Base-by-base conservation (phyloP, 176 grass and related monocot species). In the Avena atlantica region DNA sequence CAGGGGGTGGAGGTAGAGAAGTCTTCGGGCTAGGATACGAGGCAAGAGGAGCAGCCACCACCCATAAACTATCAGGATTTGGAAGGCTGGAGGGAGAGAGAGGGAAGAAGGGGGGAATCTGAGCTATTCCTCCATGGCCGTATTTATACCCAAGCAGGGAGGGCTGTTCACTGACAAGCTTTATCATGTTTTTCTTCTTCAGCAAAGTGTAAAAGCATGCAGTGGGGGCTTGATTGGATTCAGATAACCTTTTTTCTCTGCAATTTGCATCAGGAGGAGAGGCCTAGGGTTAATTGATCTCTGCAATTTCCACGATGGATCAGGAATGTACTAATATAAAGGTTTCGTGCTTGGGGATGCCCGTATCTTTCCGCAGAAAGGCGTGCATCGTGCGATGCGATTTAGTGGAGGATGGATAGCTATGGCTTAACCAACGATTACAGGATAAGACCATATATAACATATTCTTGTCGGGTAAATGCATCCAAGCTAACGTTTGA, bases 341-440 rank as follows among this genome's bases (percentile, higher is more conserved):
- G 56, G 72, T 27, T 52, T 65, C 84, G 64, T 87, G 84, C 72
- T 73, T 76, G 40, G 75, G 15, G 40, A 74, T 91, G 76, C 37
- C 76, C 44, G 50, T 69, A 88, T 81, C 69, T 85, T 84, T 85
- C 24, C 6, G 8, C 70, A 25, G 77, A 88, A 91, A 88, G 86
- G 9, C 1, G 21, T 25, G 20, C 76, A 61, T 84, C 25, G 78
- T 59, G 59, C 9, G 81, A 91, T 76, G 60, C 84, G 89, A 80
- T 84, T 84, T 85, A 91, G 82, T 88, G 86, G 70, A 77, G 67
- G 61, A 27, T 75, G n/a, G 82, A 91, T 84, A 45, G 90, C 60
- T 51, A 91, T 81, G 78, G 40, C 90, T 85, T 73, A 91, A 88
- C 86, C 82, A 70, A 88, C 82, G 29, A n/a, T 75, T 80, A 75